Evolutionary conservation across 2,329 filamentous ascomycete species (phyloP).

Genomic region (Tolypocladium capitatum): DNA sequence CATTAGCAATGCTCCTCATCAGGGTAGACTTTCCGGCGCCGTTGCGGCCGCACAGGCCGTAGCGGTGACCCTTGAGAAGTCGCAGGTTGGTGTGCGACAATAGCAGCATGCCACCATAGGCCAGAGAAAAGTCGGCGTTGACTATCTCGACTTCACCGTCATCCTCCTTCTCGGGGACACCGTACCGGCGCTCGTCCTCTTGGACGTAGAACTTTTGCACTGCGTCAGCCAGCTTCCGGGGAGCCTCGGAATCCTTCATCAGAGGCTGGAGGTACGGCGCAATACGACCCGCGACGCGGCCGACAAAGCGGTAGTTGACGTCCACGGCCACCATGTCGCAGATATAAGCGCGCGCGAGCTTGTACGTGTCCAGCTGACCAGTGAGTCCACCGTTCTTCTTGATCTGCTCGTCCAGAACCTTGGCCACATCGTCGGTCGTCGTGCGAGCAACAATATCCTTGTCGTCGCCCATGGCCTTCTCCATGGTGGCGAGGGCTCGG

Average conservation of each 20-base stretch:
- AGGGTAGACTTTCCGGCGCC: constrained; percentile 98
- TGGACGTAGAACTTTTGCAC: constrained; percentile 68
- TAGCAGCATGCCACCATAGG: constrained; percentile 94
- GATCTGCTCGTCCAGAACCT: constrained; percentile 62
- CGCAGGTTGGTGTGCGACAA: constrained; percentile 92
- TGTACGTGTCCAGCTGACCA: constrained; percentile 48
- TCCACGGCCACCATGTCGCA: constrained; percentile 77
- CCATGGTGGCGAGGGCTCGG: constrained; percentile 72
- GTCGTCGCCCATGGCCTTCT: constrained; percentile 77
- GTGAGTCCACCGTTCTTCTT: constrained; percentile 53
- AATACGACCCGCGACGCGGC: constrained; percentile 56
- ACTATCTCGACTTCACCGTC: constrained; percentile 93
- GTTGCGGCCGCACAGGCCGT: constrained; percentile 93
- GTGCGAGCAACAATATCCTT: constrained; percentile 53
- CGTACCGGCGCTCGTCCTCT: constrained; percentile 80
- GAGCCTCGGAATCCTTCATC: constrained; percentile 45
- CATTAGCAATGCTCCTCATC: constrained; percentile 90
- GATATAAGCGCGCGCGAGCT: constrained; percentile 59
- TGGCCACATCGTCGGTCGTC: constrained; percentile 59
- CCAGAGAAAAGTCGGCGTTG: constrained; percentile 93
- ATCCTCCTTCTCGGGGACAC: constrained; percentile 72
- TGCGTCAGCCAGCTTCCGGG: constrained; percentile 52
- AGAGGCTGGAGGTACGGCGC: constrained; percentile 64
- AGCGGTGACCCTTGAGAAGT: constrained; percentile 90
- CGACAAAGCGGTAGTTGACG: constrained; percentile 67